These are phyloP conservation scores for Catunica adiposa DNA, from an alignment of 2,329 filamentous ascomycete species.

Conservation along the genomic window DNA sequence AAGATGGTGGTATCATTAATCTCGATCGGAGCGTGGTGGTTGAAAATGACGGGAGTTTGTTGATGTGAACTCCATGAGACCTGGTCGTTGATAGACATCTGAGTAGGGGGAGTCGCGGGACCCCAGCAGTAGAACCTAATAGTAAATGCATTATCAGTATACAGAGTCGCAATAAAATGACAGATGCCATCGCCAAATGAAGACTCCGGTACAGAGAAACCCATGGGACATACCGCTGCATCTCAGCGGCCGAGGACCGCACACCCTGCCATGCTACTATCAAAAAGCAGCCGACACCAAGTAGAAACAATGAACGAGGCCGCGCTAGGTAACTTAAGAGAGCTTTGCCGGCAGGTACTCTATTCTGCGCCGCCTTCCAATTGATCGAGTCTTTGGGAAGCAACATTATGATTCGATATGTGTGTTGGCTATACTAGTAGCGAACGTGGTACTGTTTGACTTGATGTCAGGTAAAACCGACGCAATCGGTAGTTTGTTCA, in stretches of 20 bases:
- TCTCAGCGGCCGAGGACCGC: constrained; percentile 61
- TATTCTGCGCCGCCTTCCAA: constrained; percentile 78
- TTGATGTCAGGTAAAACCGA: neutral
- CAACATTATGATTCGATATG: constrained; percentile 49
- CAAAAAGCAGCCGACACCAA: constrained; percentile 53
- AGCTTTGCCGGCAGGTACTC: constrained; percentile 61
- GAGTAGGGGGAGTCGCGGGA: constrained; percentile 84
- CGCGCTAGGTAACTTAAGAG: constrained; percentile 54
- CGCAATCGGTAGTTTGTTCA: neutral
- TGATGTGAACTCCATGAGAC: constrained; percentile 76
- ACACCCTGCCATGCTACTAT: constrained; percentile 81
- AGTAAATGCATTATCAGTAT: constrained; percentile 5
- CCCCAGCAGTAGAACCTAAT: constrained; percentile 92
- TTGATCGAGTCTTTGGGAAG: constrained; percentile 76
- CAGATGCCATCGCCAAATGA: too few relatives aligned
- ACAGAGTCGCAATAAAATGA: too few relatives aligned
- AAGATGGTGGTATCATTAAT: constrained; percentile 68
- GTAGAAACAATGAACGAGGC: constrained; percentile 59
- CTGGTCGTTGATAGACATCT: constrained; percentile 85
- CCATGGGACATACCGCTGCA: constrained; percentile 58
- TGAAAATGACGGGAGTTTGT: constrained; percentile 88
- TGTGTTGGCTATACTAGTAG: neutral
- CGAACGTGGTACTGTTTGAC: neutral
- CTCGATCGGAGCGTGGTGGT: constrained; percentile 76
- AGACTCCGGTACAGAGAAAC: constrained; percentile 12